Evolutionary conservation across 768 basidiomycete species (phyloP), one percentile per base, ranked within the genome.

Genomic region (Ramaria sp.): DNA sequence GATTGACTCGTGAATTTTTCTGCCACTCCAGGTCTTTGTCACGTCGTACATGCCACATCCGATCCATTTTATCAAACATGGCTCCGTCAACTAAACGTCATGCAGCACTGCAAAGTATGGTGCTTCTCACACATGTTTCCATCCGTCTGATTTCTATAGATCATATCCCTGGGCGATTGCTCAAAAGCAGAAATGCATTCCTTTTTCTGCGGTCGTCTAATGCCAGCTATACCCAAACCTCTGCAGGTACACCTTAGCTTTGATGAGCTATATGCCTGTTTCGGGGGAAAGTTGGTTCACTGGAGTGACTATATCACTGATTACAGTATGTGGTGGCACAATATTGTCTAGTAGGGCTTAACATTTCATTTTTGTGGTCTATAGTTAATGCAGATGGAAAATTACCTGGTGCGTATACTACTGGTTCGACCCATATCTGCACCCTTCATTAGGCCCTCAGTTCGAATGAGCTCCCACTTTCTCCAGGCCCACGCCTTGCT

Each of bases 41-140:
- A 90, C 64, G 83, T 90, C 63, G 81, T 89, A 51, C 86, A 89
- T 61, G 85, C 85, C 5, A 86, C 87, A 4, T 88, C 85, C 62
- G 87, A 91, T 61, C 86, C 88, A 0, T 89, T 89, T 69, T 91
- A 89, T 64, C 88, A 88, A 62, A 86, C 83, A 12, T 88, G 85
- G 86, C 73, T 91, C 47, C 75, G 86, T 59, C 86, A 88, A 64
- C 73, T 88, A 54, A 88, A 86, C 59, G 78, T 89, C 51, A 84
- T 86, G 75, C 86, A 88, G 63, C 85, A 89, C 66, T 91, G 88
- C 73, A 89, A 86, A 72, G 84, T 84, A 7, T 37, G 61, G 55
- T 24, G 11, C 22, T 24, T 12, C 31, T 42, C 7, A 10, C 43
- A 46, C 17, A 59, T 27, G 12, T 12, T 38, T 59, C 57, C 22